These are phyloP conservation scores for Strobilomyces dryophilus DNA, from an alignment of 768 basidiomycete species.

Conservation along the genomic window DNA sequence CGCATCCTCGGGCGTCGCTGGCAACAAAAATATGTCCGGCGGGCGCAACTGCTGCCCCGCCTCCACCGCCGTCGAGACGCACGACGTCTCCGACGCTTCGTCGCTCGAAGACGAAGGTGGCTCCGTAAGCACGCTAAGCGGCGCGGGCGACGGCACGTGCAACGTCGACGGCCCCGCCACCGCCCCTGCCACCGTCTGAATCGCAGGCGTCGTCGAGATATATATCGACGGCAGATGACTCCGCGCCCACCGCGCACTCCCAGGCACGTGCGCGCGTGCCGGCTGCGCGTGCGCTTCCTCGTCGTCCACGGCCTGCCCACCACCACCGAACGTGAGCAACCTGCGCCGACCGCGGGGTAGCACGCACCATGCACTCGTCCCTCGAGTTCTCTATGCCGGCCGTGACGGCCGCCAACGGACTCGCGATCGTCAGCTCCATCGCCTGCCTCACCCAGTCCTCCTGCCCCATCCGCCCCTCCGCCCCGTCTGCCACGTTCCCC, in stretches of 20 bases:
- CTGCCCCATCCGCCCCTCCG: slow-evolving; percentile 34
- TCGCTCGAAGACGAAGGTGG: slow-evolving; percentile 21
- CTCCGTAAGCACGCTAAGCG: slow-evolving; percentile 26
- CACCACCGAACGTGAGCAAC: background rate
- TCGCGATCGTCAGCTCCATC: slow-evolving; percentile 54
- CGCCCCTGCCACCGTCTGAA: background rate
- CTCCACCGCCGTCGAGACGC: background rate
- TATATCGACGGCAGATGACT: slow-evolving; percentile 26
- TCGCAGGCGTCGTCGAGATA: slow-evolving; percentile 14
- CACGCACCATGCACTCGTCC: slow-evolving; percentile 48
- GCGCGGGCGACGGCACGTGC: slow-evolving; percentile 13
- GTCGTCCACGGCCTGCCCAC: slow-evolving; percentile 21
- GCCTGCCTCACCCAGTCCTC: slow-evolving; percentile 80
- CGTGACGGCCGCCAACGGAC: slow-evolving; percentile 17
- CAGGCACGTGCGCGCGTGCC: slow-evolving; percentile 7
- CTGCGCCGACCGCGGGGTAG: background rate
- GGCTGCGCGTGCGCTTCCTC: slow-evolving; percentile 12
- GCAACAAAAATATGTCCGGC: slow-evolving; percentile 28
- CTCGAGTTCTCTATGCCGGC: slow-evolving; percentile 12
- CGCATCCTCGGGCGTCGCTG: slow-evolving; percentile 18
- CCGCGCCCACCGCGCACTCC: slow-evolving; percentile 12
- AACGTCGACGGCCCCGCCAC: background rate
- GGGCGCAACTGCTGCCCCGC: slow-evolving; percentile 7
- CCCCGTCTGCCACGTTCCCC: slow-evolving; percentile 8
- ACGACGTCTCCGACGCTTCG: slow-evolving; percentile 12